Base-by-base conservation (phyloP, 2,329 filamentous ascomycete species). In the Rhytidhysteron rufulum region DNA sequence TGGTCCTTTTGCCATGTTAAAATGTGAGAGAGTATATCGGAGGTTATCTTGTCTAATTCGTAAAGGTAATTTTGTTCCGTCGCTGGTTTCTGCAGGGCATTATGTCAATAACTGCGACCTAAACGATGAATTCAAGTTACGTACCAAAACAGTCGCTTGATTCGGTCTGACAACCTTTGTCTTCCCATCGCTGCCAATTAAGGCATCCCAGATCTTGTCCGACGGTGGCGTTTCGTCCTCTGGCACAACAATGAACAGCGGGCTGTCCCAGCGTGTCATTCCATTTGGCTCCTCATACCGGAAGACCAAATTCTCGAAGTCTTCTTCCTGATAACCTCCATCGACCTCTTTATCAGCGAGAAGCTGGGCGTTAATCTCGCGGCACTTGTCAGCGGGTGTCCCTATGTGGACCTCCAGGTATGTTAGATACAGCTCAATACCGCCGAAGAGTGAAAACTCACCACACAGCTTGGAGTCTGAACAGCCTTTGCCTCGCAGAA, bases 211-310 rank as follows among this genome's bases (percentile, higher is more conserved):
- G 41, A 93, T 77, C 41, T 75, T 73, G 34, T 83, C 79, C 45
- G 81, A 85, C 2, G 81, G 80, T n/a, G 75, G 76, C 42, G 75
- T 74, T 41, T 77, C 77, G 59, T 94, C 88, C 32, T 89, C 83
- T 74, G 83, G 86, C 9, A 88, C 75, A 0, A 93, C 74, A 4
- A 85, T 85, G 65, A 91, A 93, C 2, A 93, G 74, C 2, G 88
- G 87, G 40, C 83, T 85, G 61, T 94, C 87, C 88, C 88, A 94
- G 31, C 86, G 72, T 2, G 78, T 83, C 85, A 91, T 90, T 17
- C 83, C 79, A 60, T 91, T 93, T 11, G 88, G 87, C 66, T 94
- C 87, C 65, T 94, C 87, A 60, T 90, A 90, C 40, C 87, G 75
- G 59, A 88, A 91, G 24, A 88, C 79, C 9, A 90, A 74, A 52